Percentiles rank a stretch among this genome's conserved stretches.
Conservation (phyloP, 2,329 filamentous ascomycete species). For the Fusarium paranaense region DNA sequence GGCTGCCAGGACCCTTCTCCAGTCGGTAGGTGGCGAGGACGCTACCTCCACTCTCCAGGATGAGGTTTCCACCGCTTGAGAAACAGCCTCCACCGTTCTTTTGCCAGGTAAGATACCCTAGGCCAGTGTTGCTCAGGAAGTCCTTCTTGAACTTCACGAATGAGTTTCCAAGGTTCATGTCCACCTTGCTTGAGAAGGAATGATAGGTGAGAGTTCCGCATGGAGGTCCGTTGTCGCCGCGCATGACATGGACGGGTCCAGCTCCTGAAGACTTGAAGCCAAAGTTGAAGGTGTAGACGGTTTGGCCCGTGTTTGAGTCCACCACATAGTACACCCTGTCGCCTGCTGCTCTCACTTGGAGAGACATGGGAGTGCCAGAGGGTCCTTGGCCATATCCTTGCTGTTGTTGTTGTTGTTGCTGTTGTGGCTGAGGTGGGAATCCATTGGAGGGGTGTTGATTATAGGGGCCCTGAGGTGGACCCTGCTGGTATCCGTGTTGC, state of each 20-base stretch:
- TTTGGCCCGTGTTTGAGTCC: not conserved
- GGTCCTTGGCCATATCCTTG: not conserved
- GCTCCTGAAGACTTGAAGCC: not conserved
- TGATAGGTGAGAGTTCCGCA: not conserved
- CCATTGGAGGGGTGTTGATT: not conserved
- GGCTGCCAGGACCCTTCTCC: not conserved
- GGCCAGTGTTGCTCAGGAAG: not conserved
- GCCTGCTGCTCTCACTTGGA: not conserved
- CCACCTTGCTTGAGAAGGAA: not conserved
- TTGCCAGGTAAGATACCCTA: not conserved
- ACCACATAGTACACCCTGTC: not conserved
- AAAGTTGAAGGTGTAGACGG: not conserved
- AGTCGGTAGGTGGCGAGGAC: not conserved
- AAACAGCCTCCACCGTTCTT: not conserved
- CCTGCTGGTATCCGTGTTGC: not conserved
- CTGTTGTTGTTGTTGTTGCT: not conserved
- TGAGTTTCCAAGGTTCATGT: not conserved
- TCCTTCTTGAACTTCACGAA: conserved; percentile 1
- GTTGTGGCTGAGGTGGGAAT: not conserved
- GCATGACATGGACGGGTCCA: not conserved
- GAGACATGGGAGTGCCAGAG: not conserved
- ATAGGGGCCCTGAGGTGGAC: not conserved
- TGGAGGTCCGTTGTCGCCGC: not conserved
- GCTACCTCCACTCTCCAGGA: not conserved
- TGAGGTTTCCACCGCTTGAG: not conserved